Evolutionary conservation across 2,329 filamentous ascomycete genomes (phyloP).

Genomic region (Hymenoscyphus occultus): DNA sequence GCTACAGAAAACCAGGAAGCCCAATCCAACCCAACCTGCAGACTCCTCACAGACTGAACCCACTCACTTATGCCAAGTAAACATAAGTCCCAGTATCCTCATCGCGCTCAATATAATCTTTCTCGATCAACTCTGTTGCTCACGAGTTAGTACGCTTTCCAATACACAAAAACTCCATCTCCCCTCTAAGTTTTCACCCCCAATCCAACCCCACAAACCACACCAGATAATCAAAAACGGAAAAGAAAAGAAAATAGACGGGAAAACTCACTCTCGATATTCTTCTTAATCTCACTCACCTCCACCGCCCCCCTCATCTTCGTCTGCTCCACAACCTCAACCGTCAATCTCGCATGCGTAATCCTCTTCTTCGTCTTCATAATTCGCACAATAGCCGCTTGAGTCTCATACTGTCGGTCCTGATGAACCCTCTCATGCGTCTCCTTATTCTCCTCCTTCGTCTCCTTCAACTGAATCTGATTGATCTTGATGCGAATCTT

Average conservation of each 20-base stretch:
- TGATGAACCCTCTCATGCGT: constrained; percentile 87
- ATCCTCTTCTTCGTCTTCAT: constrained; percentile 94
- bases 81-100: constrained; percentile 56
- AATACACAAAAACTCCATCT: background rate
- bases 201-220: background rate
- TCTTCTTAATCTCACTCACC: constrained; percentile 86
- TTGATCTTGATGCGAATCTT: constrained; percentile 97
- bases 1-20: background rate
- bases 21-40: background rate
- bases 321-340: constrained; percentile 89
- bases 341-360: constrained; percentile 80
- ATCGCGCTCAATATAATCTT: constrained; percentile 85
- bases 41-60: background rate
- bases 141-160: constrained; percentile 31
- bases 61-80: constrained; percentile 59
- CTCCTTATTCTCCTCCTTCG: constrained; percentile 88
- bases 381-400: constrained; percentile 93
- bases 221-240: background rate
- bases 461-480: constrained; percentile 96
- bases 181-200: background rate
- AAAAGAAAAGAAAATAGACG: constrained; percentile 3
- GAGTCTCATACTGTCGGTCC: constrained; percentile 92
- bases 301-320: constrained; percentile 83
- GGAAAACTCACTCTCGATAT: constrained; percentile 77
- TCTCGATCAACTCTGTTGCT: constrained; percentile 68